Base-by-base conservation (phyloP, 768 basidiomycete species). In the Leucosporidium creatinivorum region DNA sequence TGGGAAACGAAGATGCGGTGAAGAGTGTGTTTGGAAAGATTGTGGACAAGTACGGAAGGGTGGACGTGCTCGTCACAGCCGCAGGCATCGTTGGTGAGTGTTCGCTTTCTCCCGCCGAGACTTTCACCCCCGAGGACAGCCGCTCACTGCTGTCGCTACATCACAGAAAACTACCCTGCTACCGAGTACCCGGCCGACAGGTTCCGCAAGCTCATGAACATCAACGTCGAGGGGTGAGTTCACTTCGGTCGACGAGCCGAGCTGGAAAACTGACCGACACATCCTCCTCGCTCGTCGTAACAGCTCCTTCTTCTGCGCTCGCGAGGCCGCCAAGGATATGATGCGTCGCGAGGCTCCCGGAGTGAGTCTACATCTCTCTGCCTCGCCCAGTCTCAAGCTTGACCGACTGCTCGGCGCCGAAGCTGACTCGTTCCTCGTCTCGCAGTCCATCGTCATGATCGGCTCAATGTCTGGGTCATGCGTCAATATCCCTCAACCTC, bases 271-370 rank as follows among this genome's bases (percentile, higher is more conserved):
- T n/a, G 26, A 21, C 50, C 50, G 3, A 51, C 50, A 8, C 3
- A n/a, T 13, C 21, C 21, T 51, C 17, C 49, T 50, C 49, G 49
- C 23, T 3, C 21, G 25, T 3, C 21, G 25, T 23, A 8, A 0
- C 61, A 75, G 78, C 26, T 85, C 86, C 19, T 93, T 90, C 81
- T 94, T 88, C 80, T 94, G 92, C n/a, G 94, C 94, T 15, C 87
- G 94, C 31, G 93, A 97, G 79, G 93, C 89, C 3, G 93, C 93
- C 56, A 87, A 87, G 72, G 82, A 85, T 79, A 97, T 97, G 94
- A 88, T 93, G 92, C 0, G 87, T 86, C 64, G 69, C 66, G 31
- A 70, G 49, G 68, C 65, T 23, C 57, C 58, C 25, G 69, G 70
- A 19, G 39, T 44, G 39, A 44, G 39, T 44, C 15, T 17, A 9